Evolutionary conservation across 345 rosid genomes (phyloP).

Genomic region (Psidium friedrichsthalianum): DNA sequence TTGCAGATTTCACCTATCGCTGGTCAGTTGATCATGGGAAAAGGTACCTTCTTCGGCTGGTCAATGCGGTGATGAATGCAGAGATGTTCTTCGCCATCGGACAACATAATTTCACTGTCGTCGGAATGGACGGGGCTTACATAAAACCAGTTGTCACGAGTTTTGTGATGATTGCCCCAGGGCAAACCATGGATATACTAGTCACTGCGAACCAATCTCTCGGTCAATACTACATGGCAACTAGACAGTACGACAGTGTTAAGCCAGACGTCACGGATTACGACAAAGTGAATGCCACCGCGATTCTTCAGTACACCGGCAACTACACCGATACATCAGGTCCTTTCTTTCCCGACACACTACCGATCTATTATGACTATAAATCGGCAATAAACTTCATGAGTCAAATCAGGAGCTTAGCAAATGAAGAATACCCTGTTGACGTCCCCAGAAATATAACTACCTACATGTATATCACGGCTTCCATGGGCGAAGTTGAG

Average conservation of each 20-base stretch:
- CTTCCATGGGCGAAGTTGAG: not conserved
- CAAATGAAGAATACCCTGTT: not conserved
- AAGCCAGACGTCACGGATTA: not conserved
- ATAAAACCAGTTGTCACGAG: slow-evolving; percentile 6
- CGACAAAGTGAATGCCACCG: slow-evolving; percentile 3
- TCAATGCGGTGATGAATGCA: slow-evolving; percentile 5
- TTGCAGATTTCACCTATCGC: not conserved
- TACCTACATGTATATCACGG: slow-evolving; percentile 9
- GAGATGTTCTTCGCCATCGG: slow-evolving; percentile 9
- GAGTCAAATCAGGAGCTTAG: slow-evolving; percentile 7
- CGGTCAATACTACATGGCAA: slow-evolving; percentile 4
- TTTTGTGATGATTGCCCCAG: slow-evolving; percentile 6
- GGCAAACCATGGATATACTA: slow-evolving; percentile 10
- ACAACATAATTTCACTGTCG: slow-evolving; percentile 9
- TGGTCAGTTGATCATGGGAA: slow-evolving; percentile 5
- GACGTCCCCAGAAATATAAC: slow-evolving; percentile 14
- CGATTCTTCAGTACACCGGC: slow-evolving; percentile 9
- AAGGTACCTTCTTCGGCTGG: slow-evolving; percentile 6
- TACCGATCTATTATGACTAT: slow-evolving; percentile 1
- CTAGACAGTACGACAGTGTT: slow-evolving; percentile 2
- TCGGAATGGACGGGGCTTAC: slow-evolving; percentile 9
- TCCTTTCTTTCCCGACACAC: slow-evolving; percentile 2
- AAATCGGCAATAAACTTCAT: not conserved
- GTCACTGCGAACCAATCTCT: slow-evolving; percentile 8
- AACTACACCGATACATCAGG: not conserved